Base-by-base conservation (phyloP, 805 yeast genomes). In the Sugiyamaella floridensis region DNA sequence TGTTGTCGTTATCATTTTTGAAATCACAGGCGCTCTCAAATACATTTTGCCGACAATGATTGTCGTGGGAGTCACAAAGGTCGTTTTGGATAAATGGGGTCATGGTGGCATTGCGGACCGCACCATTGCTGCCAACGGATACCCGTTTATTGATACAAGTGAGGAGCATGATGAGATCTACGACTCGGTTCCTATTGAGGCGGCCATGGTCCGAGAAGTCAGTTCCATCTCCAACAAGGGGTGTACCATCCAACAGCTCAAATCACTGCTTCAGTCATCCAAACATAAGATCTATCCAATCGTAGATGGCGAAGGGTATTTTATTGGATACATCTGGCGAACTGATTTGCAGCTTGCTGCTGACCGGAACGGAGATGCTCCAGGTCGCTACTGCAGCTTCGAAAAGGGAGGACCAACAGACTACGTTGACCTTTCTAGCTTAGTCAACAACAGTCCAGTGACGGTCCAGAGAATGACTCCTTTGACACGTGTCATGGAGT, bases 31-130 rank as follows among this genome's bases (percentile, higher is more conserved):
- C 32, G 99, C 99, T 0, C 73, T 90, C 51, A 80, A 85, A 47
- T 93, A 88, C 65, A 86, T 93, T 55, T 77, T 95, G 11, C 99
- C 99, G 1, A 87, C 96, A 0, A 93, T 93, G 99, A 85, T 93
- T 49, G 95, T 89, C 0, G 96, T 93, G 1, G 92, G 96, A 1
- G 79, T 84, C 9, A 90, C 98, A 1, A 87, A 87, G 62, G 70
- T 82, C 40, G 81, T 93, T n/a, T 80, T 81, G 59, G 93, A 86
- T 54, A 74, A 71, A 51, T 83, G 85, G 74, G 95, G 96, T 1
- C 73, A 77, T 20, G 87, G 85, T 11, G 99, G 98, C 1, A 92
- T 93, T 55, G 97, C 99, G 0, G 99, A 93, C 65, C 95, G 89
- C 67, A 90, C 90, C 87, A 89, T 95, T 56, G 71, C 74, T 41